A percentile compares a stretch with the other conserved stretches of the same genome.
These are phyloP conservation scores for Trichosporon asahii DNA, from an alignment of 1,284 basidiomycete species.

Conservation along the genomic window DNA sequence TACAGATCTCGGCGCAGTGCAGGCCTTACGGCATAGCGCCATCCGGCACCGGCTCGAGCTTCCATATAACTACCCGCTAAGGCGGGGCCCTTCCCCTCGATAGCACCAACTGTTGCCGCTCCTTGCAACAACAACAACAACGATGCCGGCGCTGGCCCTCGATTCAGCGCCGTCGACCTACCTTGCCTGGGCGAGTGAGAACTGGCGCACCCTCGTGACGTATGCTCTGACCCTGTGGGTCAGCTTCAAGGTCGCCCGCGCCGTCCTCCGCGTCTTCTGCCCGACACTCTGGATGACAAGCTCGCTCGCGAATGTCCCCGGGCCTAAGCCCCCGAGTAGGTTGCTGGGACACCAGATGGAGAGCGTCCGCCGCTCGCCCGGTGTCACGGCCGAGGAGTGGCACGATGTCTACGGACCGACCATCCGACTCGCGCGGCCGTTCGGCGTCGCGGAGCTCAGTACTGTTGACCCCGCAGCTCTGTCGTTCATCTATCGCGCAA, in stretches of 20 bases:
- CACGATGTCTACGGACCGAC: not conserved
- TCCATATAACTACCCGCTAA: not conserved
- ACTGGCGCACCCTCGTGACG: not conserved
- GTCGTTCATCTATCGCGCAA: not conserved
- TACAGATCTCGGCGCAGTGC: not conserved
- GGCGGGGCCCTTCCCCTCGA: not conserved
- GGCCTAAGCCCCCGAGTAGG: not conserved
- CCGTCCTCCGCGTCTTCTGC: not conserved
- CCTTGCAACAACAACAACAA: not conserved
- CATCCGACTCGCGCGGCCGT: not conserved
- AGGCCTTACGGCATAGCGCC: not conserved
- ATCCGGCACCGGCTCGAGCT: not conserved
- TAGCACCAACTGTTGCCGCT: not conserved
- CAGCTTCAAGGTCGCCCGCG: not conserved
- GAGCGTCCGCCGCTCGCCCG: not conserved
- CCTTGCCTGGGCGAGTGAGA: not conserved
- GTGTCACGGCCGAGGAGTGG: not conserved
- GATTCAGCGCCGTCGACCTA: not conserved
- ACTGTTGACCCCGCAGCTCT: not conserved
- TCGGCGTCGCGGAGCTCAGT: not conserved
- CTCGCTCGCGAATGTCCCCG: not conserved
- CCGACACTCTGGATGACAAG: not conserved
- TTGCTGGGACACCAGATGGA: constrained; percentile 1
- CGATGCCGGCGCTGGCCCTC: not conserved
- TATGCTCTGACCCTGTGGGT: not conserved